Percentiles rank a stretch among this genome's conserved stretches.
These are phyloP conservation scores for Waitea zeae DNA, from an alignment of 1,284 basidiomycete genomes.

Conservation along the genomic window DNA sequence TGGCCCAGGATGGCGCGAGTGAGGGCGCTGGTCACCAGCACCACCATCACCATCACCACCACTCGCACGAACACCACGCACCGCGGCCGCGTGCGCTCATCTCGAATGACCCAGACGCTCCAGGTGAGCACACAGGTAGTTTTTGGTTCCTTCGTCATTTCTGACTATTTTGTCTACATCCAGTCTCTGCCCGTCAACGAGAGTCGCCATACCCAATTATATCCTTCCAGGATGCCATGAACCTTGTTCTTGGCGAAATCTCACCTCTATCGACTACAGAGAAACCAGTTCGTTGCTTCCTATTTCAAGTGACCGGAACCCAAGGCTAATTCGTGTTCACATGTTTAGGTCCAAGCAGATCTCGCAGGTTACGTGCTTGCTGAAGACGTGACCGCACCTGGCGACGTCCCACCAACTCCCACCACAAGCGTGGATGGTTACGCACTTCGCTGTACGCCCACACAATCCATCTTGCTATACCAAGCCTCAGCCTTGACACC, in stretches of 20 bases:
- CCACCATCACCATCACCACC: slow-evolving; percentile 21
- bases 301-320: too few species aligned
- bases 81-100: slow-evolving; percentile 35
- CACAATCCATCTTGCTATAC: background rate
- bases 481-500: background rate
- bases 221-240: slow-evolving; percentile 45
- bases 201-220: slow-evolving; percentile 66
- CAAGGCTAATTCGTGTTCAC: too few species aligned
- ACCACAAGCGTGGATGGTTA: slow-evolving; percentile 86
- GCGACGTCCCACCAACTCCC: slow-evolving; percentile 39
- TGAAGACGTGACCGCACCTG: slow-evolving; percentile 49
- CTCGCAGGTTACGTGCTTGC: slow-evolving; percentile 59
- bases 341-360: slow-evolving; percentile 28
- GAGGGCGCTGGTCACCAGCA: slow-evolving; percentile 16
- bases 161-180: too few species aligned
- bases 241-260: slow-evolving; percentile 34
- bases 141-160: too few species aligned
- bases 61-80: slow-evolving; percentile 22
- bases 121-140: slow-evolving; percentile 33
- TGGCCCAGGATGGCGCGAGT: slow-evolving; percentile 6
- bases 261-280: slow-evolving; percentile 17
- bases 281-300: background rate
- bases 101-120: slow-evolving; percentile 50
- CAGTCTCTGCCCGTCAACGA: slow-evolving; percentile 50
- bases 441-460: slow-evolving; percentile 45